Evolutionary conservation across 768 basidiomycete genomes (phyloP), one percentile per base, ranked within the genome.

Genomic region (Pleurotus ostreatus): DNA sequence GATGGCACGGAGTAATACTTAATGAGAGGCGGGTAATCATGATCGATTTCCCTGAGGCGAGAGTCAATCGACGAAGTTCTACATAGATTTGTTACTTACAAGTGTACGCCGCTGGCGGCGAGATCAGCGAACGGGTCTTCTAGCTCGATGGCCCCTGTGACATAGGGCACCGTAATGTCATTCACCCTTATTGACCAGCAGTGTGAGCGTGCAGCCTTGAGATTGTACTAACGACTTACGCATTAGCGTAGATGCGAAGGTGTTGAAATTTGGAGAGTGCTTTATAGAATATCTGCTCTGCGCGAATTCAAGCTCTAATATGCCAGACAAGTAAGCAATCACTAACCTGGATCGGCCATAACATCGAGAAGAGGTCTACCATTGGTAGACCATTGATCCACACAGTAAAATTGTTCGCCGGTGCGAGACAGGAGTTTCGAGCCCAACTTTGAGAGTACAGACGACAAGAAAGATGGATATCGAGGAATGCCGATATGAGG

Each of bases 91-190:
- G 37, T 37, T 2, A 63, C 81, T 18, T 68, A 86, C 85, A 92
- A 66, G 61, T 83, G 66, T 18, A 92, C 70, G 0, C 86, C 88
- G 55, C 77, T 85, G 1, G 66, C 70, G 22, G 74, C 69, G 58
- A 81, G 71, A n/a, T 81, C 76, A 13, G 73, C 71, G 66, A 92
- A 92, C 0, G 82, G 77, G 66, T 94, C 88, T 58, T 78, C 70
- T 0, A 73, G 66, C 57, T 89, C 87, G 26, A 93, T 86, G 5
- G 84, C 83, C 4, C 88, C 82, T 1, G 89, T 92, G n/a, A 86
- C 72, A 63, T 88, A 94, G 0, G 92, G 89, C 2, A 95, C 92
- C 0, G 92, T 92, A 2, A 72, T 56, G 62, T 94, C 92, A 61
- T 86, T 84, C 13, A 89, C 67, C 2, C 85, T 87, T 38, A 20